These are phyloP conservation scores for Ustilago trichophora DNA, from an alignment of 1,284 basidiomycete species.

Conservation along the genomic window DNA sequence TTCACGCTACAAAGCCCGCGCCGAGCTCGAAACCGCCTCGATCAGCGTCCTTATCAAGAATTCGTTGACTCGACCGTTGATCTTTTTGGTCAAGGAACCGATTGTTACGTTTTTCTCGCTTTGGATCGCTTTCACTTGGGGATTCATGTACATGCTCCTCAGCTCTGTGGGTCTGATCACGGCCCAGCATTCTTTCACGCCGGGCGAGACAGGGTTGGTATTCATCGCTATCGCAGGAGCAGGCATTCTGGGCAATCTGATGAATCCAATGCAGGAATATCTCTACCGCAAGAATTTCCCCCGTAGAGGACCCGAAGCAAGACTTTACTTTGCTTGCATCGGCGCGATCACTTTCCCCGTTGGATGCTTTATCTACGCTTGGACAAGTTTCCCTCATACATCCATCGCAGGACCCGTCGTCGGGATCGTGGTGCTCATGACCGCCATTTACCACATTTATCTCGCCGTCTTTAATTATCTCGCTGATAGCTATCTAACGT, in stretches of 20 bases:
- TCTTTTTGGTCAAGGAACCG: slow-evolving; percentile 74
- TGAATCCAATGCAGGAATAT: slow-evolving; percentile 69
- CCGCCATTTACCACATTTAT: slow-evolving; percentile 63
- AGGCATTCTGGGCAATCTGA: slow-evolving; percentile 73
- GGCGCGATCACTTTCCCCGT: slow-evolving; percentile 50
- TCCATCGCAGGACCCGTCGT: slow-evolving; percentile 64
- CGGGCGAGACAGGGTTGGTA: slow-evolving; percentile 68
- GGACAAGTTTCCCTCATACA: slow-evolving; percentile 63
- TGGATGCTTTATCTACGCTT: slow-evolving; percentile 58
- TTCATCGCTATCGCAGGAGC: slow-evolving; percentile 50
- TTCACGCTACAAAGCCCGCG: slow-evolving; percentile 72
- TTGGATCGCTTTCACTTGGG: slow-evolving; percentile 72
- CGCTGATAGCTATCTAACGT: slow-evolving; percentile 68
- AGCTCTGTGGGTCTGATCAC: slow-evolving; percentile 65
- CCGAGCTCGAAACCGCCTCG: slow-evolving; percentile 74
- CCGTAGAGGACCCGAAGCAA: slow-evolving; percentile 67
- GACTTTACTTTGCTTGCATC: slow-evolving; percentile 68
- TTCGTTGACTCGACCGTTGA: slow-evolving; percentile 75
- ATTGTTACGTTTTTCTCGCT: slow-evolving; percentile 72
- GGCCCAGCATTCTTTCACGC: slow-evolving; percentile 73
- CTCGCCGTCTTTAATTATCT: slow-evolving; percentile 72
- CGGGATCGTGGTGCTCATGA: slow-evolving; percentile 56
- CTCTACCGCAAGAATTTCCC: slow-evolving; percentile 36
- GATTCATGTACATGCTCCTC: slow-evolving; percentile 76
- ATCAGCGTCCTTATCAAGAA: slow-evolving; percentile 73